phyloP scores from a whole-genome alignment of 2,329 filamentous ascomycete genomes.

The Ascomycota sp. region DNA sequence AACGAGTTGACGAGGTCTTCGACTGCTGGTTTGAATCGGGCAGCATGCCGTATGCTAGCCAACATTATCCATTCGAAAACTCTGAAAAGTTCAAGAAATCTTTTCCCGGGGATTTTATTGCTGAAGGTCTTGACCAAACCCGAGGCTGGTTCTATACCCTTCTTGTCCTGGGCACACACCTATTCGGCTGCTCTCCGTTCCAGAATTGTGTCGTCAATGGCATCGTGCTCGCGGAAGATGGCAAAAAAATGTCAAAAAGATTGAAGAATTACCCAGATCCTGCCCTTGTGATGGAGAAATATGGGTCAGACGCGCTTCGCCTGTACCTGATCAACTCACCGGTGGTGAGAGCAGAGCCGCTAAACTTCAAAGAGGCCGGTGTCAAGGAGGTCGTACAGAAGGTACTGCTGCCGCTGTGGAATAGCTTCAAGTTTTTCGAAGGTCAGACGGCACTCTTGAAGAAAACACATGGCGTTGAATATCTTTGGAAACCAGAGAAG shows the following conservation, averaged over 20 bases:
- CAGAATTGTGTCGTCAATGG: constrained; percentile 94
- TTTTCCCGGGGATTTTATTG: constrained; percentile 86
- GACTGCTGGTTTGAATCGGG: constrained; percentile 96
- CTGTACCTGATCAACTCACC: constrained; percentile 96
- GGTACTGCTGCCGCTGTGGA: constrained; percentile 79
- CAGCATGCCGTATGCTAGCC: constrained; percentile 80
- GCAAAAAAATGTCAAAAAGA: constrained; percentile 97
- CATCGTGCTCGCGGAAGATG: constrained; percentile 79
- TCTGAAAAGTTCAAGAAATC: constrained; percentile 55
- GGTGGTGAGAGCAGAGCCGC: constrained; percentile 72
- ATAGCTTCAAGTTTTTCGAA: constrained; percentile 91
- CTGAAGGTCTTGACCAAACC: constrained; percentile 81
- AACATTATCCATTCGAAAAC: constrained; percentile 84
- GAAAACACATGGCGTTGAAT: constrained; percentile 61
- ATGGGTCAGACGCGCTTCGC: constrained; percentile 77
- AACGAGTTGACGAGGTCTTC: constrained; percentile 69
- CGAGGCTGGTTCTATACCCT: constrained; percentile 94
- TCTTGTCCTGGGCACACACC: constrained; percentile 65
- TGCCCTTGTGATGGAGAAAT: constrained; percentile 57
- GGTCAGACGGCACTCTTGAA: constrained; percentile 69
- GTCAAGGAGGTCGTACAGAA: constrained; percentile 90
- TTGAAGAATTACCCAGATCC: constrained; percentile 93
- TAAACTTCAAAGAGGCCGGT: constrained; percentile 75
- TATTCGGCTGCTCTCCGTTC: constrained; percentile 70
- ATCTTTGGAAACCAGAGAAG: constrained; percentile 52